Evolutionary conservation across 495 filamentous ascomycete genomes (phyloP).

Genomic region (Penicillium angulare): DNA sequence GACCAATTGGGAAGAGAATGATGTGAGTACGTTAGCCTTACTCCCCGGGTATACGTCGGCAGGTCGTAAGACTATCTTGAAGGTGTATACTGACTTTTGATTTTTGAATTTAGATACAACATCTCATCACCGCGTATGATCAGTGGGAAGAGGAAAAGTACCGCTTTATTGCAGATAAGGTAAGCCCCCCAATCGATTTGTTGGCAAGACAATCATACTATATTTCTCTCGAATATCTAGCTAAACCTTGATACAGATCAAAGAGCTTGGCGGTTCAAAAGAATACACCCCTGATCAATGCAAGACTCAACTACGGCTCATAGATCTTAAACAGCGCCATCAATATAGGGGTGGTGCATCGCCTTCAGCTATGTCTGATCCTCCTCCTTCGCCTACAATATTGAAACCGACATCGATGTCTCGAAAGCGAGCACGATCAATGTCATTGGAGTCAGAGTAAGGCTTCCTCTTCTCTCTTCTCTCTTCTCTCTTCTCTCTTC

Average conservation of each 20-base stretch:
- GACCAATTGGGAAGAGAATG: conserved; percentile 64
- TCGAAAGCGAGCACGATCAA: conserved; percentile 18
- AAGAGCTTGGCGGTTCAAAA: conserved; percentile 35
- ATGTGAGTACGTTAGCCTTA: conserved; percentile 53
- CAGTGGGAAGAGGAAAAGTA: conserved; percentile 53
- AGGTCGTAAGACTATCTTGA: too few species aligned
- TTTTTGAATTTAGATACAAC: conserved; percentile 35
- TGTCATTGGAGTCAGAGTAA: conserved; percentile 5
- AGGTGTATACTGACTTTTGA: too few species aligned
- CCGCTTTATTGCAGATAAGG: conserved; percentile 51
- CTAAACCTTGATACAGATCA: too few species aligned
- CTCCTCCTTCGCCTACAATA: conserved; percentile 14
- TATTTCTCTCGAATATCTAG: too few species aligned
- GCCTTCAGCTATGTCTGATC: conserved; percentile 29
- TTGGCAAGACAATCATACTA: not conserved
- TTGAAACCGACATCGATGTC: conserved; percentile 1
- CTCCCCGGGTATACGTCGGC: too few species aligned
- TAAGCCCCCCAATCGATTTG: conserved; percentile 17
- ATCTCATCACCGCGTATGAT: conserved; percentile 46
- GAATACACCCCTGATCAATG: conserved; percentile 37
- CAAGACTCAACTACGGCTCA: conserved; percentile 32
- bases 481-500: too few species aligned
- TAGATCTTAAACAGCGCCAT: conserved; percentile 24
- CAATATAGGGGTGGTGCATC: conserved; percentile 16
- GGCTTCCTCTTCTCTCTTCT: too few species aligned